Evolutionary conservation across 495 filamentous ascomycete genomes (phyloP).

Genomic region (Oidiodendron maius): DNA sequence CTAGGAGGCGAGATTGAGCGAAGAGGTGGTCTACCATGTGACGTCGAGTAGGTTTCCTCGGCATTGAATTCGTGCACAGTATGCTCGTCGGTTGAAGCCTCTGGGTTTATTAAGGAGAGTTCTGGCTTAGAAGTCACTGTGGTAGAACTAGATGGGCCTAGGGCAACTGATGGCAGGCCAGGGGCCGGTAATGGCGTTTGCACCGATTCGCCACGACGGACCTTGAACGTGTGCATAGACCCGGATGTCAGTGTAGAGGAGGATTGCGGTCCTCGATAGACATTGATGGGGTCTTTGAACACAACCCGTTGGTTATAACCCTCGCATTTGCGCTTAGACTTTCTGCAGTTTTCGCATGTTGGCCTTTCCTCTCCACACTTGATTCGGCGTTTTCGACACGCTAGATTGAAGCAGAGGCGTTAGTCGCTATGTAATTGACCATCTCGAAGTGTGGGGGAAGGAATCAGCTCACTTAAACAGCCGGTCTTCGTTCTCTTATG

Average conservation of each 20-base stretch:
- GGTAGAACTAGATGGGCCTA: conserved; percentile 4
- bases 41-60: neutral
- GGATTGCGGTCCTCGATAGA: conserved; percentile 16
- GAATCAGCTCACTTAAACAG: conserved; percentile 75
- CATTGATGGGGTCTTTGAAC: conserved; percentile 75
- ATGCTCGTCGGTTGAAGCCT: conserved; percentile 1
- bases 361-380: conserved; percentile 97
- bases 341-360: conserved; percentile 86
- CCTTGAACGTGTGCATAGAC: neutral
- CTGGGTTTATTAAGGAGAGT: neutral
- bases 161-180: conserved; percentile 4
- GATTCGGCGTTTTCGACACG: conserved; percentile 90
- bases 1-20: neutral
- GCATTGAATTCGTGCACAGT: conserved; percentile 3
- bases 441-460: neutral
- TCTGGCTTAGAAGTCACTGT: neutral
- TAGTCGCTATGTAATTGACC: conserved; percentile 1
- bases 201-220: neutral
- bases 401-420: conserved; percentile 33
- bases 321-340: conserved; percentile 89
- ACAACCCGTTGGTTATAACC: conserved; percentile 90
- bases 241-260: conserved; percentile 3
- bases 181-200: neutral
- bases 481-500: conserved; percentile 93
- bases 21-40: neutral